Evolutionary conservation across 140 eudicot species (phyloP), one percentile per base, ranked within the genome.

Genomic region (Oenanthe javanica): DNA sequence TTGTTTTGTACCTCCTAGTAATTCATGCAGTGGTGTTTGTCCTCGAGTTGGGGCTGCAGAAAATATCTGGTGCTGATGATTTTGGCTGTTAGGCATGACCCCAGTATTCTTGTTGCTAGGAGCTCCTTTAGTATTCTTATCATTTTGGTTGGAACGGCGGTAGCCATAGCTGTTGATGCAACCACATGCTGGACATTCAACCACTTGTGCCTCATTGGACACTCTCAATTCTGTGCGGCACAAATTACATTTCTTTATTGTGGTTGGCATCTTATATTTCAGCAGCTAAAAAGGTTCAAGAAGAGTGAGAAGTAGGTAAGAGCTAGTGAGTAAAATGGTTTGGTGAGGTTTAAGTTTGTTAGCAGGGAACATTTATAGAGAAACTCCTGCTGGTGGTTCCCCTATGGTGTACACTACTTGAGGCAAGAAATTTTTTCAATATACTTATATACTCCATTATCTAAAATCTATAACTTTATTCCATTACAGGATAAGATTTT

Each of bases 261-360:
- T 21, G 15, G 13, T 73, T 3, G 40, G 25, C 77, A 73, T 73
- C 31, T 45, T 31, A 70, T 27, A 67, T 27, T 9, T 40, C 49
- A 70, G 48, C 21, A 73, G 16, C 48, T 38, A 42, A 18, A n/a
- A 19, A 52, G 31, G 14, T 18, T 42, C 76, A 36, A 9, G 19
- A 73, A 45, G 77, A 66, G 43, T 2, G 43, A 9, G 42, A 66
- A 66, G 42, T 31, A 45, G 25, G 77, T 16, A 45, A 42, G 25
- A 45, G 49, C 25, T 45, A 73, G 55, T 9, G 51, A 73, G 77
- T 72, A 42, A 55, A 72, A 45, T 73, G 77, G 27, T 73, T 72
- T 72, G 5, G 77, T 72, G 54, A 15, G 52, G 31, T 13, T 8
- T 72, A 42, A 42, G 77, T 46, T 46, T 46, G 77, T 73, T 43